These are phyloP conservation scores for Bipolaris bicolor DNA, from an alignment of 2,329 filamentous ascomycete genomes.

Conservation along the genomic window DNA sequence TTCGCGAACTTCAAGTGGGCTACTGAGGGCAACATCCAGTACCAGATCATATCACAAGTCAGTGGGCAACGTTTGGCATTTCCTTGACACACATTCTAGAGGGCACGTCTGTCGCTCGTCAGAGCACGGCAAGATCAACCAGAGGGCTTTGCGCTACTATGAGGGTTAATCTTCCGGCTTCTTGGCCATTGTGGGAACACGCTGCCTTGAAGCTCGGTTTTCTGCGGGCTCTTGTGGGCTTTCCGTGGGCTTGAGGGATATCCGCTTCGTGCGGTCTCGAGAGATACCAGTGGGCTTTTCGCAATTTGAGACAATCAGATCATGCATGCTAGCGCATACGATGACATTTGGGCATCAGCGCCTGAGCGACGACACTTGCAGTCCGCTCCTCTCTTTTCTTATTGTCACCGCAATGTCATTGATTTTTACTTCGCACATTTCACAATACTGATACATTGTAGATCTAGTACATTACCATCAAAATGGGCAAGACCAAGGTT, in stretches of 20 bases:
- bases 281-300: constrained; percentile 53
- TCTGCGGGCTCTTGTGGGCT: constrained; percentile 56
- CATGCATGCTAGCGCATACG: constrained; percentile 41
- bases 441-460: constrained; percentile 42
- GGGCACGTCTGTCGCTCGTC: constrained; percentile 45
- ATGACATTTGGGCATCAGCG: constrained; percentile 25
- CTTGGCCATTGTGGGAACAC: constrained; percentile 62
- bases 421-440: constrained; percentile 3
- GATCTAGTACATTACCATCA: constrained; percentile 35
- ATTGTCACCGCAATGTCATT: constrained; percentile 11
- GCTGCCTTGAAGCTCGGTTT: constrained; percentile 52
- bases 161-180: constrained; percentile 52
- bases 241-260: constrained; percentile 53
- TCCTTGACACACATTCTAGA: constrained; percentile 49
- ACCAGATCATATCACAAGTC: constrained; percentile 48
- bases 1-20: constrained; percentile 43
- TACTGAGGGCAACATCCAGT: constrained; percentile 42
- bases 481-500: constrained; percentile 48
- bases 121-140: constrained; percentile 46
- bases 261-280: constrained; percentile 48
- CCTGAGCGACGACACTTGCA: constrained; percentile 34
- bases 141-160: constrained; percentile 50
- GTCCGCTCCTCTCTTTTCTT: constrained; percentile 30
- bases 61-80: constrained; percentile 50
- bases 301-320: constrained; percentile 50